Base-by-base conservation (phyloP, 2,329 filamentous ascomycete genomes). In the Ceratocystis variospora region DNA sequence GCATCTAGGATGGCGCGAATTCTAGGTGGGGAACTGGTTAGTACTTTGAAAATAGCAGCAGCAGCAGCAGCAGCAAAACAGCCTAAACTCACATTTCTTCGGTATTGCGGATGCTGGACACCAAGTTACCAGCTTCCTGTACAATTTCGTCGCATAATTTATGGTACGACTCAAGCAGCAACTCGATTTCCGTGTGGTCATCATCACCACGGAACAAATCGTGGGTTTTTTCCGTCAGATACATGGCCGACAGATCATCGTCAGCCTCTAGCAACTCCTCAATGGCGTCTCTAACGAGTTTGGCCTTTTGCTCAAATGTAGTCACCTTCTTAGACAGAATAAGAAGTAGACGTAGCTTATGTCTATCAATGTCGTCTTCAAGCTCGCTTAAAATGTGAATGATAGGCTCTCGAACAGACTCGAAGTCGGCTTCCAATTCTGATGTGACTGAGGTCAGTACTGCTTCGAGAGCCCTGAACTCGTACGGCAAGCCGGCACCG, bases 101-200 rank as follows among this genome's bases (percentile, higher is more conserved):
- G 0, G 94, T 99, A 76, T 97, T 99, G 71, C 94, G 85, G 74
- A 99, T 99, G 70, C 90, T 91, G 8, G 89, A 93, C 66, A 97
- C 92, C 70, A 97, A 76, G 76, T 96, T 97, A 69, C 90, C 89
- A 17, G 91, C 90, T 69, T 95, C 89, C 76, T 99, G 93, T 7
- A 96, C 93, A 71, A 97, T 96, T 79, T 99, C 94, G 73, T 99
- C 94, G 70, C 91, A 93, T 53, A 99, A 87, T 75, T 97, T 97
- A 75, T 97, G 90, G 75, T 99, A 99, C 2, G 91, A 96, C 75
- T 99, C 94, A 3, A 99, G 79, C 62, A 99, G 80, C 86, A 99
- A 91, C 77, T 99, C 94, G 5, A 99, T 89, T 76, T 99, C 94
- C 31, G 93, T 94, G 72, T 97, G 93, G 72, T 96, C 91, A 70